Percentiles rank a stretch among this genome's conserved stretches.
Evolutionary conservation across 2,329 filamentous ascomycete species (phyloP).

Genomic region (Hymenotorrendiella dingleyae): DNA sequence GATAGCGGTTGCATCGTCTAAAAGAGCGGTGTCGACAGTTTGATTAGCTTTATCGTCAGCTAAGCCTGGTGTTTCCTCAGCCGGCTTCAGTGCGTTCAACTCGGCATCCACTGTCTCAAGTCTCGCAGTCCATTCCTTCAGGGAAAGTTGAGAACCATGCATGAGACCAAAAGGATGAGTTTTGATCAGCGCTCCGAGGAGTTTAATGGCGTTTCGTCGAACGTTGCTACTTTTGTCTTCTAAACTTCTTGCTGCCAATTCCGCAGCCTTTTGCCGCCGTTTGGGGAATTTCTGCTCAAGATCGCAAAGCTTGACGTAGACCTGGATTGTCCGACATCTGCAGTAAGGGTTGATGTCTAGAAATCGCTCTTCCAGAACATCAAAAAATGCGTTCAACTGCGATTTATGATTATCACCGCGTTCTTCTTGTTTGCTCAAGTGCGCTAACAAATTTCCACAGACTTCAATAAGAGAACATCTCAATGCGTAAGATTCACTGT

Average conservation of each 20-base stretch:
- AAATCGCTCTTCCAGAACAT: slow-evolving; percentile 93
- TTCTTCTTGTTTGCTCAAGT: slow-evolving; percentile 88
- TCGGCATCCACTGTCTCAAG: slow-evolving; percentile 79
- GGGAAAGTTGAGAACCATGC: slow-evolving; percentile 79
- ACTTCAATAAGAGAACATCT: slow-evolving; percentile 94
- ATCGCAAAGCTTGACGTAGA: slow-evolving; percentile 86
- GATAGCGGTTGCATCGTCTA: slow-evolving; percentile 84
- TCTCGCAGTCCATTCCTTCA: slow-evolving; percentile 78
- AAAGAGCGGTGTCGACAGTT: slow-evolving; percentile 67
- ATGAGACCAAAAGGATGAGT: slow-evolving; percentile 92
- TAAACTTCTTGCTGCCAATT: slow-evolving; percentile 80
- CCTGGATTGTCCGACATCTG: slow-evolving; percentile 84
- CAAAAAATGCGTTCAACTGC: slow-evolving; percentile 94
- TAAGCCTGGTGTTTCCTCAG: slow-evolving; percentile 66
- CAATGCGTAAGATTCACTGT: slow-evolving; percentile 95
- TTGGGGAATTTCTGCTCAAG: slow-evolving; percentile 96
- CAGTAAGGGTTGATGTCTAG: slow-evolving; percentile 96
- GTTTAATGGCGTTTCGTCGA: slow-evolving; percentile 86
- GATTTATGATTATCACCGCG: slow-evolving; percentile 88
- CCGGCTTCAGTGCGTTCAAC: slow-evolving; percentile 74
- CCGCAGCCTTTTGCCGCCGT: slow-evolving; percentile 77
- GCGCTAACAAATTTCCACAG: slow-evolving; percentile 87
- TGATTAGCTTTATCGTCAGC: slow-evolving; percentile 68
- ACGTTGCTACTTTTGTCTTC: slow-evolving; percentile 99
- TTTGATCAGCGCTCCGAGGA: slow-evolving; percentile 80